Percentiles rank a stretch among this genome's conserved stretches.
These are phyloP conservation scores for Debaryomyces castellii DNA, from an alignment of 805 yeast species.

Conservation along the genomic window DNA sequence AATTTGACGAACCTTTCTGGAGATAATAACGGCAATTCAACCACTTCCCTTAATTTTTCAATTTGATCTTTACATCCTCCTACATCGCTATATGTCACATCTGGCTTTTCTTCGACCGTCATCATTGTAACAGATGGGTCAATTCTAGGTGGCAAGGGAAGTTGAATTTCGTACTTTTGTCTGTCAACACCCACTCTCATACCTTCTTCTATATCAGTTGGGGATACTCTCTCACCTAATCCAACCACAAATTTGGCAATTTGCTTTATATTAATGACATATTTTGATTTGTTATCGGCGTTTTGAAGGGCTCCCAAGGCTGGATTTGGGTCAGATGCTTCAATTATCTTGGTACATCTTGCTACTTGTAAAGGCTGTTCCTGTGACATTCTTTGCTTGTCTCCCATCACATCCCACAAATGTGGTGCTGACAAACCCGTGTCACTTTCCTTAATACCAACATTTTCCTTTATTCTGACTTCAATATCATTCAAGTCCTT, in stretches of 20 bases:
- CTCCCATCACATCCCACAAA: conserved; percentile 97
- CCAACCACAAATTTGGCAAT: conserved; percentile 98
- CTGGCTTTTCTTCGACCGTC: conserved; percentile 99
- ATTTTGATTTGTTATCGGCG: conserved; percentile 84
- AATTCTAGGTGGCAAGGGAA: conserved; percentile 96
- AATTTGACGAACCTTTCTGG: conserved; percentile 96
- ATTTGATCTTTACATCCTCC: conserved; percentile 99
- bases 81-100: conserved; percentile 95
- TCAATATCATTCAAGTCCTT: conserved; percentile 84
- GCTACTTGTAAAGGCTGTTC: conserved; percentile 98
- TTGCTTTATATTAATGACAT: conserved; percentile 95
- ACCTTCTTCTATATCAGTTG: conserved; percentile 98
- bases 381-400: conserved; percentile 85
- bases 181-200: conserved; percentile 99
- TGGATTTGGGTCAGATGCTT: conserved; percentile 45
- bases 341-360: conserved; percentile 95
- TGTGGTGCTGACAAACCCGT: conserved; percentile 98
- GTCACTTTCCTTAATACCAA: conserved; percentile 92
- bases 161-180: conserved; percentile 92
- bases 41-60: conserved; percentile 94
- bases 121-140: conserved; percentile 99
- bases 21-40: conserved; percentile 86
- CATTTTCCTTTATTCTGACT: conserved; percentile 85
- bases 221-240: conserved; percentile 93
- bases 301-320: conserved; percentile 40